Evolutionary conservation across 805 yeast species (phyloP).

Genomic region (Teunomyces cretensis): DNA sequence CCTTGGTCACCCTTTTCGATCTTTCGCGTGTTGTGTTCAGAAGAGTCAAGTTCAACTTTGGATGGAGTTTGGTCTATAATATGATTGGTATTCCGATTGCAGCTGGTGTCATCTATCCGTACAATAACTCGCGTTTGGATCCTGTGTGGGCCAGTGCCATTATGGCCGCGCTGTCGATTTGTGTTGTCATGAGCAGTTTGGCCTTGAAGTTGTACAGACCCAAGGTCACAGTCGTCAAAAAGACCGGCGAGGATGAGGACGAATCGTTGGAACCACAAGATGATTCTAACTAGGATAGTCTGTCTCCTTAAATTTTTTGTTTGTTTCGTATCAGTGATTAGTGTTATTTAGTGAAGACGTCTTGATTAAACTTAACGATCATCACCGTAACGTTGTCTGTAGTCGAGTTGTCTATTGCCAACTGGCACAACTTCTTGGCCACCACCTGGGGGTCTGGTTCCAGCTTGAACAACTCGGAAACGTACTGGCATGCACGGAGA

Average conservation of each 20-base stretch:
- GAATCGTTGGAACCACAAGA: not conserved
- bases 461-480: conserved; percentile 43
- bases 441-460: conserved; percentile 60
- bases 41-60: conserved; percentile 57
- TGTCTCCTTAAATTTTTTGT: no score
- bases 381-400: conserved; percentile 92
- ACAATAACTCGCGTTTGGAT: conserved; percentile 49
- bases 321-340: no score
- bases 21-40: conserved; percentile 49
- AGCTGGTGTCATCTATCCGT: conserved; percentile 65
- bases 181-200: conserved; percentile 58
- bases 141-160: conserved; percentile 72
- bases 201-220: conserved; percentile 50
- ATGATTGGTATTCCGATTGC: conserved; percentile 61
- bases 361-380: conserved; percentile 65
- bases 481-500: conserved; percentile 75
- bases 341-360: conserved; percentile 30
- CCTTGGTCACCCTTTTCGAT: conserved; percentile 55
- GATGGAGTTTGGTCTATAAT: conserved; percentile 60
- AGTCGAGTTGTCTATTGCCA: conserved; percentile 75
- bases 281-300: not conserved
- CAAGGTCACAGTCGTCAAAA: conserved; percentile 18
- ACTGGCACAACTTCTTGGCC: conserved; percentile 62
- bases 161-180: conserved; percentile 59
- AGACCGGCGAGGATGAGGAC: conserved; percentile 4